Conservation (phyloP, 1,284 basidiomycete species). For the Rhodotorula sp. region DNA sequence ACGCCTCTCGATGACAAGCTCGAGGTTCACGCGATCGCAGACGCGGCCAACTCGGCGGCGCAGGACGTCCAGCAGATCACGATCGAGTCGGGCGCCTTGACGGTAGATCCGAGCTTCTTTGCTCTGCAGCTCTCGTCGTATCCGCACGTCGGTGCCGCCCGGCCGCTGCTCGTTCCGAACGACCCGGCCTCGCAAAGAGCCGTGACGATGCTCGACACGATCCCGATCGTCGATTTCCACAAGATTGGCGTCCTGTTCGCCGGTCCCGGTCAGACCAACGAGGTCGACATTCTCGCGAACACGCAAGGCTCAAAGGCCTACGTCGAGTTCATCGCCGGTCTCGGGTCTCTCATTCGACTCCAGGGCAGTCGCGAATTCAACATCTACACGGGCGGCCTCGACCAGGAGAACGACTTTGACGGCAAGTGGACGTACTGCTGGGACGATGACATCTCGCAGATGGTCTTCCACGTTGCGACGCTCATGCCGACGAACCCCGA, state of each 20-base stretch:
- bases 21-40: constrained; percentile 45
- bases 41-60: constrained; percentile 43
- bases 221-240: constrained; percentile 95
- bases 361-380: constrained; percentile 74
- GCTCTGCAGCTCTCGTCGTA: constrained; percentile 83
- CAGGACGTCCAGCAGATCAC: constrained; percentile 30
- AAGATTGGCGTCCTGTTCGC: constrained; percentile 97
- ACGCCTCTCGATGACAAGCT: constrained; percentile 13
- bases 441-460: constrained; percentile 97
- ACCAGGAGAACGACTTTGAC: constrained; percentile 83
- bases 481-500: constrained; percentile 82
- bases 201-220: constrained; percentile 73
- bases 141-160: constrained; percentile 53
- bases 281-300: constrained; percentile 85
- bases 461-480: constrained; percentile 93
- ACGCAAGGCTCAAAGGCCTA: constrained; percentile 92
- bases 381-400: constrained; percentile 90
- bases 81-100: constrained; percentile 41
- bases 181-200: constrained; percentile 61
- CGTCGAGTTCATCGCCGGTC: constrained; percentile 82
- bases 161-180: constrained; percentile 53
- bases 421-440: constrained; percentile 87
- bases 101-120: constrained; percentile 81
- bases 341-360: constrained; percentile 87
- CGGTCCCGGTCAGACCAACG: constrained; percentile 81